These are phyloP conservation scores for Ophiostoma triangulosporum DNA, from an alignment of 2,329 filamentous ascomycete species.

Conservation along the genomic window DNA sequence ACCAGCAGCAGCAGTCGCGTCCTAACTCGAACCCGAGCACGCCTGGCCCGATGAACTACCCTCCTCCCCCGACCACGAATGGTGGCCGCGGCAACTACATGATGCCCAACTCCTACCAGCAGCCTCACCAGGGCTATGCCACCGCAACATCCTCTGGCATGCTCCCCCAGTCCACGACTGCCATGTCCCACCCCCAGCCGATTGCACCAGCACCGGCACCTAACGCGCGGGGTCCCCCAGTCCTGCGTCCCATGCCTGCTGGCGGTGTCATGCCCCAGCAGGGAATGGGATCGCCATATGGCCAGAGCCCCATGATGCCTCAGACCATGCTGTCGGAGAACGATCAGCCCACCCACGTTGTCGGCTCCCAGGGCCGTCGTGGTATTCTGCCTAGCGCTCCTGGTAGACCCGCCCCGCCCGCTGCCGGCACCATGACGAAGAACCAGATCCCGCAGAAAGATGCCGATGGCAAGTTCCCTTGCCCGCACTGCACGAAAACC, in stretches of 20 bases:
- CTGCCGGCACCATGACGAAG: slow-evolving; percentile 58
- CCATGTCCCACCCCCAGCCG: slow-evolving; percentile 58
- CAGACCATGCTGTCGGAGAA: slow-evolving; percentile 41
- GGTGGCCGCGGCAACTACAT: slow-evolving; percentile 39
- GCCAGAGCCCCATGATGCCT: slow-evolving; percentile 41
- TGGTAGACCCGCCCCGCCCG: slow-evolving; percentile 64
- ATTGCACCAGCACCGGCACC: slow-evolving; percentile 57
- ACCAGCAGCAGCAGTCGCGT: slow-evolving; percentile 49
- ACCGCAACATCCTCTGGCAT: slow-evolving; percentile 38
- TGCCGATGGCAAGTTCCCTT: slow-evolving; percentile 94
- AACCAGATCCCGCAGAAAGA: slow-evolving; percentile 86
- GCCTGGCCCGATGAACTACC: slow-evolving; percentile 44
- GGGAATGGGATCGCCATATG: slow-evolving; percentile 46
- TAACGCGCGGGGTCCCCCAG: slow-evolving; percentile 40
- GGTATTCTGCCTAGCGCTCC: slow-evolving; percentile 87
- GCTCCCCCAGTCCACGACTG: slow-evolving; percentile 52
- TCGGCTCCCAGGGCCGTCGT: slow-evolving; percentile 83
- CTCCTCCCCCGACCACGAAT: slow-evolving; percentile 30
- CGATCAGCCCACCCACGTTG: slow-evolving; percentile 73
- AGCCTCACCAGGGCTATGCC: slow-evolving; percentile 40
- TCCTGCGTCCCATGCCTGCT: slow-evolving; percentile 57
- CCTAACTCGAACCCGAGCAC: slow-evolving; percentile 46
- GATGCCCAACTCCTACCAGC: slow-evolving; percentile 39
- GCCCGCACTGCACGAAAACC: slow-evolving; percentile 95
- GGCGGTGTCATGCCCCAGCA: slow-evolving; percentile 48